phyloP scores from a whole-genome alignment of 495 filamentous ascomycete genomes.

The Lentithecium fluviatile region DNA sequence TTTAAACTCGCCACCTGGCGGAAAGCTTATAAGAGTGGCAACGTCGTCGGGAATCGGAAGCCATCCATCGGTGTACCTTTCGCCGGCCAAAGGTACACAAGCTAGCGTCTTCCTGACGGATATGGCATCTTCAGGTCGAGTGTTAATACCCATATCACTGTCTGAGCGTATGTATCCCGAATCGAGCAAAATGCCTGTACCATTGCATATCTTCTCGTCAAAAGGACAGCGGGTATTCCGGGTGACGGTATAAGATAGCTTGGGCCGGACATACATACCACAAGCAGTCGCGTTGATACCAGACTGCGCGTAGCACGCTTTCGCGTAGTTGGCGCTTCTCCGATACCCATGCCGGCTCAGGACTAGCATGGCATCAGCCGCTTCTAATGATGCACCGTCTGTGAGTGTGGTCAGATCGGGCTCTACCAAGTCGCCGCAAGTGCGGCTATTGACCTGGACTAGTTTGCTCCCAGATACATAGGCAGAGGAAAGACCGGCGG shows the following conservation, averaged over 20 bases:
- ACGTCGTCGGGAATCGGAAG: neutral
- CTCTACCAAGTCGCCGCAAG: slow-evolving; percentile 6
- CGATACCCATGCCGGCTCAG: slow-evolving; percentile 4
- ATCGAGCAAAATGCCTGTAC: slow-evolving; percentile 6
- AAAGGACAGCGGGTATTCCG: slow-evolving; percentile 11
- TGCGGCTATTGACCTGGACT: neutral
- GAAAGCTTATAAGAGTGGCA: neutral
- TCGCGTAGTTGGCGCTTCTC: slow-evolving; percentile 6
- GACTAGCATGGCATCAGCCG: slow-evolving; percentile 10
- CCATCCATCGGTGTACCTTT: slow-evolving; percentile 14
- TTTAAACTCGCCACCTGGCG: neutral
- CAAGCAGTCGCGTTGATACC: slow-evolving; percentile 2
- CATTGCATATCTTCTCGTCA: slow-evolving; percentile 20
- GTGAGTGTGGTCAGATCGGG: neutral
- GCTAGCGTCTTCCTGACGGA: slow-evolving; percentile 3
- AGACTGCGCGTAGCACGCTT: slow-evolving; percentile 6
- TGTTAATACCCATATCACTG: slow-evolving; percentile 15
- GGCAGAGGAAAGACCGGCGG: neutral
- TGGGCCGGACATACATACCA: neutral
- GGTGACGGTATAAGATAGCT: neutral
- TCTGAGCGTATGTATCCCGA: slow-evolving; percentile 10
- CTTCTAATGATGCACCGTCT: slow-evolving; percentile 1
- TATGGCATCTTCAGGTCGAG: slow-evolving; percentile 8
- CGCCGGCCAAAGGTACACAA: slow-evolving; percentile 13
- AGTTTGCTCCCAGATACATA: slow-evolving; percentile 1